Percentiles rank a stretch among this genome's conserved stretches.
phyloP scores from a whole-genome alignment of 2,329 filamentous ascomycete genomes.

The Beauveria sp. region DNA sequence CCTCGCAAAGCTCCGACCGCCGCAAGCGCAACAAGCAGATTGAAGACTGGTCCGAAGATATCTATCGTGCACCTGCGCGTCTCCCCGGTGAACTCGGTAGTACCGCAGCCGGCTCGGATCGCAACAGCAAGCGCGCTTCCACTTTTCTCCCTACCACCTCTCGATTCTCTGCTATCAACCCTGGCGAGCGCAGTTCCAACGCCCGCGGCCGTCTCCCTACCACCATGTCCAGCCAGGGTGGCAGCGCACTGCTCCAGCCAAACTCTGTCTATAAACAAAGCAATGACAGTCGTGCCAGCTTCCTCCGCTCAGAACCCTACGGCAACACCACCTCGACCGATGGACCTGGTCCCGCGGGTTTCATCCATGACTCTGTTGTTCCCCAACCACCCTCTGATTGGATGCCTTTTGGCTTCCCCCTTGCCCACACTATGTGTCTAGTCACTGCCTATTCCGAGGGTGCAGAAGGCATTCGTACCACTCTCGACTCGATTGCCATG shows the following conservation, averaged over 20 bases:
- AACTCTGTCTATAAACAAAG: conserved; percentile 63
- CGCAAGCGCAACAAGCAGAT: conserved; percentile 88
- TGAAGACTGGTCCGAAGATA: conserved; percentile 96
- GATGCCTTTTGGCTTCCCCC: conserved; percentile 92
- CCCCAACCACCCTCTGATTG: conserved; percentile 94
- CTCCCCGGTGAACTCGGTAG: conserved; percentile 64
- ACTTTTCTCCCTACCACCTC: conserved; percentile 87
- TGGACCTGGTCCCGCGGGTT: conserved; percentile 77
- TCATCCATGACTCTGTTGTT: conserved; percentile 92
- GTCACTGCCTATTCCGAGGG: conserved; percentile 98
- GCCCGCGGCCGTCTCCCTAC: conserved; percentile 65
- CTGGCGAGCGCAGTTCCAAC: conserved; percentile 53
- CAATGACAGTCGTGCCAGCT: conserved; percentile 57
- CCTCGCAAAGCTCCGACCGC: conserved; percentile 70
- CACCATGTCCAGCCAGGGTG: conserved; percentile 78
- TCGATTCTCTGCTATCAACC: conserved; percentile 86
- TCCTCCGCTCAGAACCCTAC: conserved; percentile 54
- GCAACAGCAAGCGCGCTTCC: conserved; percentile 72
- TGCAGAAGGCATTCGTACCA: conserved; percentile 84
- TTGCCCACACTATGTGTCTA: conserved; percentile 88
- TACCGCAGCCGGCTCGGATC: conserved; percentile 56
- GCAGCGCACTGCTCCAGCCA: conserved; percentile 63
- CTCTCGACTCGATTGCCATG: conserved; percentile 89
- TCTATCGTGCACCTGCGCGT: conserved; percentile 83
- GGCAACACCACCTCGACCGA: conserved; percentile 49